Evolutionary conservation across 2,329 filamentous ascomycete species (phyloP), one percentile per base, ranked within the genome.

Genomic region (Penicillium olsonii): DNA sequence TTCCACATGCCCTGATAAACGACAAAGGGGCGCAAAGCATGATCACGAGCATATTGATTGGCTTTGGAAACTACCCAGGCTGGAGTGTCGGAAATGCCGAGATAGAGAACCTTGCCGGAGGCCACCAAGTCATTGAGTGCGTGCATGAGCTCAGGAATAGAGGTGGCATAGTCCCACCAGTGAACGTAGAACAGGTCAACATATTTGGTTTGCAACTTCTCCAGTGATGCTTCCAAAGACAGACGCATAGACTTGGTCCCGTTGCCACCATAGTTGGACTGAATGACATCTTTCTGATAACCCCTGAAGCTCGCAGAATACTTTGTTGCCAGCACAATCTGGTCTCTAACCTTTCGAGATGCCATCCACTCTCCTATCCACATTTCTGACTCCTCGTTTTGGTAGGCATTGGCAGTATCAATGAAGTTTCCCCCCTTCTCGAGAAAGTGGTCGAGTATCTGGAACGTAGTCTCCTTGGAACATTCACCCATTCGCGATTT

Each of bases 1-100:
- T 73, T 81, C 84, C 84, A 89, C 11, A 71, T 73, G 9, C 86
- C 86, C 68, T 87, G 84, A 62, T 88, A 89, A 15, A 89, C 79
- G 18, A 75, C 78, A 69, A 92, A 92, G 29, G 79, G 84, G 0
- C 82, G 80, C n/a, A 90, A 74, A 4, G 85, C 85, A 52, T 90
- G 81, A 53, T 82, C 78, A 17, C 84, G 80, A 4, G 88, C 88
- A 63, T 90, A 69, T 68, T 75, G 61, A 48, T 80, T 79, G 0
- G 75, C 75, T 45, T 75, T 76, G 42, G 65, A 64, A 2, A 78
- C 75, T 1, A 78, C 58, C 85, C 85, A 90, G 5, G 87, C 86
- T 0, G 86, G 87, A 0, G 83, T 83, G 60, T 90, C 85, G 22
- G 78, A 83, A 61, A 87, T 77, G 2, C 87, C 87, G 0, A 89